Evolutionary conservation across 768 basidiomycete genomes (phyloP).

Genomic region (Punctularia strigosozonata): DNA sequence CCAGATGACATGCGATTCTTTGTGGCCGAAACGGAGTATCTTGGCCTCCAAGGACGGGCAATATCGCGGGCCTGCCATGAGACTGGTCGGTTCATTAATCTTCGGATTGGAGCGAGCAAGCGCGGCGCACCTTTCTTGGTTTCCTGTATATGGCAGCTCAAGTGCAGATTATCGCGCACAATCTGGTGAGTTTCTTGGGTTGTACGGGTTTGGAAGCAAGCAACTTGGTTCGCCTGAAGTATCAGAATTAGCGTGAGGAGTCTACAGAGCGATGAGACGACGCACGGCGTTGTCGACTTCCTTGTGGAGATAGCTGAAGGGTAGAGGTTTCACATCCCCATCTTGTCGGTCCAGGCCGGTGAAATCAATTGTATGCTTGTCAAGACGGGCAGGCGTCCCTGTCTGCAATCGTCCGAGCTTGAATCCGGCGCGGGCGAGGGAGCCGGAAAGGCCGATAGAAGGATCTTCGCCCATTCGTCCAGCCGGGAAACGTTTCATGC

Average conservation of each 20-base stretch:
- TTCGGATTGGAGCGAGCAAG: background rate
- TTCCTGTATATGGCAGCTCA: conserved; percentile 79
- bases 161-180: conserved; percentile 64
- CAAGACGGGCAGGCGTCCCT: conserved; percentile 76
- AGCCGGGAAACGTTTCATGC: conserved; percentile 65
- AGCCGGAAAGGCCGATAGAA: conserved; percentile 63
- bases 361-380: conserved; percentile 61
- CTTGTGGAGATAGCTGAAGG: conserved; percentile 69
- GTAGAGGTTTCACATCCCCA: conserved; percentile 52
- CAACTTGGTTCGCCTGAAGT: conserved; percentile 58
- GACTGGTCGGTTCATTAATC: background rate
- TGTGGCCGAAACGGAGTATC: conserved; percentile 66
- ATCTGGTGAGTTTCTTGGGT: conserved; percentile 63
- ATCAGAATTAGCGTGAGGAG: background rate
- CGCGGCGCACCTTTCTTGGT: conserved; percentile 60
- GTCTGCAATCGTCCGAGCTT: conserved; percentile 76
- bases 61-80: conserved; percentile 73
- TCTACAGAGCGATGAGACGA: background rate
- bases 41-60: conserved; percentile 89
- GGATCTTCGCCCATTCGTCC: conserved; percentile 66
- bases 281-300: conserved; percentile 59
- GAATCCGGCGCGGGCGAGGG: conserved; percentile 67
- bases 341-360: conserved; percentile 45
- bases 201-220: conserved; percentile 64
- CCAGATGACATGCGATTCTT: conserved; percentile 67